Evolutionary conservation across 2,329 filamentous ascomycete species (phyloP).

Genomic region (Davidsoniella virescens): DNA sequence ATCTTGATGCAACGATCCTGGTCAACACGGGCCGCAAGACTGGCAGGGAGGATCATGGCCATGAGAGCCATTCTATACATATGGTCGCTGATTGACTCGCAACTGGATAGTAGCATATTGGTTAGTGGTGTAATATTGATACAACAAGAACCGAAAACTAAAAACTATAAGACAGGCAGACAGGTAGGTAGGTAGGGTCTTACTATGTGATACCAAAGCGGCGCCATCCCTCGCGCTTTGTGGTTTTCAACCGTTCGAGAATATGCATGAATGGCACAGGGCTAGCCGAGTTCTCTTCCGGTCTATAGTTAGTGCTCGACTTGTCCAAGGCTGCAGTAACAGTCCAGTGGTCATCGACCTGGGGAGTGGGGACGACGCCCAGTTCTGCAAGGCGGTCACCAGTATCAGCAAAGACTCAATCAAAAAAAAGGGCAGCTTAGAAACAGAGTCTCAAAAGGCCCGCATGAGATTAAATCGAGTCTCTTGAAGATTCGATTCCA

Average conservation of each 20-base stretch:
- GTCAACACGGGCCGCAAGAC: slow-evolving; percentile 56
- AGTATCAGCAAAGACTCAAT: slow-evolving; percentile 13
- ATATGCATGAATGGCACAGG: slow-evolving; percentile 90
- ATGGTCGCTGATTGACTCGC: slow-evolving; percentile 91
- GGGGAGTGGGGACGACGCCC: slow-evolving; percentile 15
- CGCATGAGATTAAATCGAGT: neutral
- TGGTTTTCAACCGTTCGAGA: slow-evolving; percentile 86
- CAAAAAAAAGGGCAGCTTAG: neutral
- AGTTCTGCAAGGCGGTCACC: slow-evolving; percentile 14
- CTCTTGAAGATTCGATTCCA: slow-evolving; percentile 12
- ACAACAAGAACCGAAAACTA: neutral
- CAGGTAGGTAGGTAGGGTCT: slow-evolving; percentile 7
- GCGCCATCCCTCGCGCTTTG: slow-evolving; percentile 89
- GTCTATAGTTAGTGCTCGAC: slow-evolving; percentile 21
- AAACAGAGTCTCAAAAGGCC: neutral
- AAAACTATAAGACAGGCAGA: neutral
- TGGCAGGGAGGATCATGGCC: slow-evolving; percentile 72
- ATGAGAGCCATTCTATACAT: slow-evolving; percentile 99
- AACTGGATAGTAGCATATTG: slow-evolving; percentile 24
- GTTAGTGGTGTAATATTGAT: neutral
- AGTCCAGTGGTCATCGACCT: slow-evolving; percentile 16
- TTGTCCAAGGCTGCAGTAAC: slow-evolving; percentile 15
- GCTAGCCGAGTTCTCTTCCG: slow-evolving; percentile 45
- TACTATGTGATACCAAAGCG: slow-evolving; percentile 60
- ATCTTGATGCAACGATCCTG: slow-evolving; percentile 78